Evolutionary conservation across 1,284 basidiomycete genomes (phyloP).

Genomic region (Stygiomarasmius scandens): DNA sequence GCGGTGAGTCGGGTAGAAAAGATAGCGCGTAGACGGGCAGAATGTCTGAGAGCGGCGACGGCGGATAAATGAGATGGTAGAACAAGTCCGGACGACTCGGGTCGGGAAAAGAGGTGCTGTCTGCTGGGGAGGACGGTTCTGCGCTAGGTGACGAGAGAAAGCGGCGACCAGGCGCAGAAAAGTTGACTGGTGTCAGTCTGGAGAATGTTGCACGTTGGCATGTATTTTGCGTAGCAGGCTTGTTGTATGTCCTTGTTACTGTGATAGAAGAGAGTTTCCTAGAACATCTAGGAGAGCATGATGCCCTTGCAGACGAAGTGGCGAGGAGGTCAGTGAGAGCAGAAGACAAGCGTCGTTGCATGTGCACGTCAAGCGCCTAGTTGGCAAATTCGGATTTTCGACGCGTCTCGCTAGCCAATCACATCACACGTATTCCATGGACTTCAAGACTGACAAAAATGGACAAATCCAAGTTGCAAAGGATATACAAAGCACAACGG

Average conservation of each 20-base stretch:
- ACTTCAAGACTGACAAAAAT: background rate
- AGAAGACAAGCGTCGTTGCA: background rate
- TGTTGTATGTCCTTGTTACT: background rate
- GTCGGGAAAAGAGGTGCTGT: conserved; percentile 41
- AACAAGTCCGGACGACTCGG: conserved; percentile 64
- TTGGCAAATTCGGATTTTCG: background rate
- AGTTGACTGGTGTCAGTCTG: background rate
- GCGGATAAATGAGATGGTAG: conserved; percentile 64
- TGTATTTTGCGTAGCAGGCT: background rate
- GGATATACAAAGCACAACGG: background rate
- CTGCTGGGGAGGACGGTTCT: background rate
- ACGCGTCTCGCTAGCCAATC: background rate
- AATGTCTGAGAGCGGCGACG: conserved; percentile 47
- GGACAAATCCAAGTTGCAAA: background rate
- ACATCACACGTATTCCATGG: background rate
- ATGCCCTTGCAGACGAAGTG: background rate
- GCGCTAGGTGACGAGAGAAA: background rate
- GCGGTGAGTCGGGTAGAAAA: conserved; percentile 52
- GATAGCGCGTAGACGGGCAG: conserved; percentile 65
- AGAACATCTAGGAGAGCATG: background rate
- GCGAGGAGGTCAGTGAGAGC: background rate
- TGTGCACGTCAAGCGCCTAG: background rate
- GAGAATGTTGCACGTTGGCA: background rate
- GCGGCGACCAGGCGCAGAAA: background rate
- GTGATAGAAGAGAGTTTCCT: background rate